Evolutionary conservation across 2,329 filamentous ascomycete species (phyloP), one percentile per base, ranked within the genome.

Genomic region (Aspergillus sergii): DNA sequence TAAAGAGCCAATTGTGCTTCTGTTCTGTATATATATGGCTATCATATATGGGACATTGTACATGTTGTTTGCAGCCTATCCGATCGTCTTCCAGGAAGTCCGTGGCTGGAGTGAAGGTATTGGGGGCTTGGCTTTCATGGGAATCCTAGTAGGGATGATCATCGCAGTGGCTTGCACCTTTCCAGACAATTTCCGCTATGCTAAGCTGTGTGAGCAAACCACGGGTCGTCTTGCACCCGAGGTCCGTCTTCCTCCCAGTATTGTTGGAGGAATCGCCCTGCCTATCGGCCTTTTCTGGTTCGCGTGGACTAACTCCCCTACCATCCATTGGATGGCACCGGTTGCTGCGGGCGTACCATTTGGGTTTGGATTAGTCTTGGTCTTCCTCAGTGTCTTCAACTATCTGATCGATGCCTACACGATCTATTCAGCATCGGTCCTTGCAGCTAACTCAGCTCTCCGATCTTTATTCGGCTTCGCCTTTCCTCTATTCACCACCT

Each of bases 201-300:
- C 66, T 11, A 70, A 67, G 54, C 67, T 69, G 30, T 69, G 69
- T 56, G 61, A 58, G 34, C 28, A 68, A 58, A 69, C 67, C 21
- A 69, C 66, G n/a, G 67, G 65, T 30, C 65, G 66, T 23, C 64
- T 71, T n/a, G 81, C 86, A 11, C 87, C 88, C 0, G 86, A 88
- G 75, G 82, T 82, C 28, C 83, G 83, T 56, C 72, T 86, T 0
- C 83, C 84, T 0, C 80, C 83, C 8, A 78, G 76, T 50, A 82
- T 84, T 59, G 65, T 83, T 4, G 82, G 82, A 19, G 79, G 77
- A 59, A 78, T 85, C 28, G 75, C 77, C 7, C 76, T 89, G 45
- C 86, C 87, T 0, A 76, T 86, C 46, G 83, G 84, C 11, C 77
- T 87, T 1, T 86, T 87, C 73, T 86, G 84, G 84, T 84, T 87